These are phyloP conservation scores for Phytophthora multivora DNA, from an alignment of 352 stramenopile species.

Conservation along the genomic window DNA sequence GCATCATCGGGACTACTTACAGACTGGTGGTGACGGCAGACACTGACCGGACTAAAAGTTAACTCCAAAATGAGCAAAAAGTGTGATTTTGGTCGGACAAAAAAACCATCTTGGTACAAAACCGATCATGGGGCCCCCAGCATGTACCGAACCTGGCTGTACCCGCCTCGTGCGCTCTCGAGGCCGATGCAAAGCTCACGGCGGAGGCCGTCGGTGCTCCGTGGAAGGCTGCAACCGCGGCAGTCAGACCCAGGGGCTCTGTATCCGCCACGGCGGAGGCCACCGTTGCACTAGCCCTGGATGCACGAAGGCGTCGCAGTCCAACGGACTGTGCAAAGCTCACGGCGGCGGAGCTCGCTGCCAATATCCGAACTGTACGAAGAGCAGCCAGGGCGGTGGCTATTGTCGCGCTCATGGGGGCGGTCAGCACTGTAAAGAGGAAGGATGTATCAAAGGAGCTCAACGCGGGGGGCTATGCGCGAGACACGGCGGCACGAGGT, in stretches of 20 bases:
- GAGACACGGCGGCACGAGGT: not conserved
- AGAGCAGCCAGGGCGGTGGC: not conserved
- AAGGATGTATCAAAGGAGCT: not conserved
- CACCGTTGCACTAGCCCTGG: not conserved
- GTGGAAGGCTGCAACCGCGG: not conserved
- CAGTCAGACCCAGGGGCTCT: not conserved
- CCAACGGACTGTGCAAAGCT: not conserved
- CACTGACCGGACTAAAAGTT: not conserved
- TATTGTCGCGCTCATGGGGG: not conserved
- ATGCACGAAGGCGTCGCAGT: not conserved
- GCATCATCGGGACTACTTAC: conserved; percentile 12
- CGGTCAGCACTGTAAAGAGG: not conserved
- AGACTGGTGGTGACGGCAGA: conserved; percentile 10
- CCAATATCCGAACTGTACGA: not conserved
- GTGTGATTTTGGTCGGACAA: not conserved
- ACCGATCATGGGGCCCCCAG: not conserved
- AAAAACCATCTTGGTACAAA: not conserved
- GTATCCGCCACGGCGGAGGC: not conserved
- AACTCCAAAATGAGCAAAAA: not conserved
- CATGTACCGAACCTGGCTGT: not conserved
- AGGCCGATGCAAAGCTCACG: not conserved
- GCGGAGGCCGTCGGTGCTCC: not conserved
- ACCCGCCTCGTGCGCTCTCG: not conserved
- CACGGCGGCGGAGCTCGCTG: not conserved
- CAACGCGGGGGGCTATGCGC: not conserved